phyloP scores from a whole-genome alignment of 176 grass and related monocot genomes.

The Musa schizocarpa region DNA sequence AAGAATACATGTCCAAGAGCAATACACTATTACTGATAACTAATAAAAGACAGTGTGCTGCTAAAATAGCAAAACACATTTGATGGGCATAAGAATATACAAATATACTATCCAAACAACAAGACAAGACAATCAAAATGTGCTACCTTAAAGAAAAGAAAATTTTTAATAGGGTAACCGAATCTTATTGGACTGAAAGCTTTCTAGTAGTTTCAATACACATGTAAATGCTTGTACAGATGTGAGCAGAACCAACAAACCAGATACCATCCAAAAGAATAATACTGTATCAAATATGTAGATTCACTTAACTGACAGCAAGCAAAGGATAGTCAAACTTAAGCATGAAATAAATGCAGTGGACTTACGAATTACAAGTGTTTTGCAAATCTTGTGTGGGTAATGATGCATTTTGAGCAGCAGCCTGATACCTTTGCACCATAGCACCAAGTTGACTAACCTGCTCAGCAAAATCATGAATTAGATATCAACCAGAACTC shows the following conservation, averaged over 20 bases:
- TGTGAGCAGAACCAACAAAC: background rate
- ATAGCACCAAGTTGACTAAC: slow-evolving; percentile 78
- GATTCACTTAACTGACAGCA: slow-evolving; percentile 8
- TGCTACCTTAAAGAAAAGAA: too few species aligned
- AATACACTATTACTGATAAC: too few species aligned
- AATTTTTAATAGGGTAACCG: too few species aligned
- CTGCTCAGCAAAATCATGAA: slow-evolving; percentile 35
- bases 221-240: background rate
- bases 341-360: slow-evolving; percentile 14
- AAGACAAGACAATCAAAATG: too few species aligned
- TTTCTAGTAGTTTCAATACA: background rate
- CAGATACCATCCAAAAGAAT: too few species aligned
- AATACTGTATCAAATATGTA: too few species aligned
- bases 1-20: too few species aligned
- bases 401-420: slow-evolving; percentile 53
- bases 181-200: too few species aligned
- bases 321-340: slow-evolving; percentile 17
- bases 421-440: slow-evolving; percentile 74
- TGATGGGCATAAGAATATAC: too few species aligned
- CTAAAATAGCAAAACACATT: too few species aligned
- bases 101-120: too few species aligned
- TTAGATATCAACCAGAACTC: slow-evolving; percentile 9
- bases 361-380: slow-evolving; percentile 87
- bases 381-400: slow-evolving; percentile 83
- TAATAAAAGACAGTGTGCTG: too few species aligned